Evolutionary conservation across 495 filamentous ascomycete genomes (phyloP).

Genomic region (Aspergillus carlsbadensis): DNA sequence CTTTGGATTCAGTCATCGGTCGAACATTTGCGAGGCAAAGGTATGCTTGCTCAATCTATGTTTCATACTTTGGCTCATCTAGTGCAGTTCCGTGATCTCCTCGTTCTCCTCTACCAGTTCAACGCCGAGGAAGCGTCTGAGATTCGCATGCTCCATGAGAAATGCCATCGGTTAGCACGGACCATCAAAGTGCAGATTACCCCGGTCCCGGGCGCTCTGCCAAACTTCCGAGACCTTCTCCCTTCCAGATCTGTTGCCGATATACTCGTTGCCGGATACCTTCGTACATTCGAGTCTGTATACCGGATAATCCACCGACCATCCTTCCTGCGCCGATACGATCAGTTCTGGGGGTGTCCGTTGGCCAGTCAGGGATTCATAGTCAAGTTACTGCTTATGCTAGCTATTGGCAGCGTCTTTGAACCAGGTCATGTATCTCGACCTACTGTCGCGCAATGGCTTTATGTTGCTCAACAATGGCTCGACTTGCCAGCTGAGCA

Average conservation of each 20-base stretch:
- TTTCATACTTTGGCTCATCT: neutral
- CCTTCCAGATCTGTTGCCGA: constrained; percentile 7
- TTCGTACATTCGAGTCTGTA: constrained; percentile 42
- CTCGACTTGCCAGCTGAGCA: constrained; percentile 46
- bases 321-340: constrained; percentile 50
- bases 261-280: constrained; percentile 31
- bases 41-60: neutral
- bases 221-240: neutral
- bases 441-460: constrained; percentile 28
- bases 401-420: constrained; percentile 47
- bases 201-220: neutral
- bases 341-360: constrained; percentile 40
- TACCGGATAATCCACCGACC: constrained; percentile 59
- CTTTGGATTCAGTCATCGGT: constrained; percentile 12
- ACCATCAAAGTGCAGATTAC: constrained; percentile 6
- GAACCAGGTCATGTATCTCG: constrained; percentile 16
- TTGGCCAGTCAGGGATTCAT: constrained; percentile 21
- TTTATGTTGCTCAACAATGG: constrained; percentile 52
- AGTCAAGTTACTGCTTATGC: constrained; percentile 40
- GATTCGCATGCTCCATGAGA: neutral
- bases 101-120: neutral
- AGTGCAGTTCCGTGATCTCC: constrained; percentile 1
- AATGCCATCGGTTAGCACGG: constrained; percentile 9
- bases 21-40: neutral
- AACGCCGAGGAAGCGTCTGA: neutral